Conservation (phyloP, 2,329 filamentous ascomycete genomes). For the Cryphonectria nitschkei region DNA sequence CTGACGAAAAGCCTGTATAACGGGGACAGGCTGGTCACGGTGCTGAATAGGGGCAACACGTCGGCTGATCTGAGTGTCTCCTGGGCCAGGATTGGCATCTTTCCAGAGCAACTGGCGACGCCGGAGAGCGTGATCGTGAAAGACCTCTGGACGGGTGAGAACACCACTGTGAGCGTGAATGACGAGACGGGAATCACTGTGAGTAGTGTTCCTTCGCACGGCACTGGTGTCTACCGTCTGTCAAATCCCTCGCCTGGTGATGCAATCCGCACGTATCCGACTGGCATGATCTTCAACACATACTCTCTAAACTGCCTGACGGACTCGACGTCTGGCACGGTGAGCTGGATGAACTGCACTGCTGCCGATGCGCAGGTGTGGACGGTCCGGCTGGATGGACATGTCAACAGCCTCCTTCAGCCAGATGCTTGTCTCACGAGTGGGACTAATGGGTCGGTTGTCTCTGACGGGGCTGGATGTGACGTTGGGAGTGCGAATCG, state of each 20-base stretch:
- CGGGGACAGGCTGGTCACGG: conserved; percentile 50
- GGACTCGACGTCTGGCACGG: conserved; percentile 33
- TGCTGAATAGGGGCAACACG: conserved; percentile 47
- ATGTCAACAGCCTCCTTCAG: conserved; percentile 43
- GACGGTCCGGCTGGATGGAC: conserved; percentile 40
- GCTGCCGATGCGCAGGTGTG: conserved; percentile 48
- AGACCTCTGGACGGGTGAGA: conserved; percentile 48
- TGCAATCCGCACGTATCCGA: conserved; percentile 41
- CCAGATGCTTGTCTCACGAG: conserved; percentile 40
- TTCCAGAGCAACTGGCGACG: conserved; percentile 34
- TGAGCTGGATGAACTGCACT: conserved; percentile 43
- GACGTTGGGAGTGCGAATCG: conserved; percentile 35
- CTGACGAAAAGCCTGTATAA: conserved; percentile 50
- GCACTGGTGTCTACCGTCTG: conserved; percentile 48
- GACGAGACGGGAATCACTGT: conserved; percentile 33
- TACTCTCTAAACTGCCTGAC: conserved; percentile 49
- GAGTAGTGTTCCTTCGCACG: conserved; percentile 41
- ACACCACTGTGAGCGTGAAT: conserved; percentile 31
- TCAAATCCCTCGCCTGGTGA: conserved; percentile 35
- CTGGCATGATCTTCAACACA: conserved; percentile 55
- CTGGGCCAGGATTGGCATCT: conserved; percentile 43
- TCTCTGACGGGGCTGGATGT: conserved; percentile 29
- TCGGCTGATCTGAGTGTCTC: conserved; percentile 38
- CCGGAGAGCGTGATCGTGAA: conserved; percentile 39
- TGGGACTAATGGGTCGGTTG: conserved; percentile 28